A percentile compares a stretch with the other conserved stretches of the same genome.
These are phyloP conservation scores for Chionographis japonica DNA, from an alignment of 106 monocot species.

Conservation along the genomic window DNA sequence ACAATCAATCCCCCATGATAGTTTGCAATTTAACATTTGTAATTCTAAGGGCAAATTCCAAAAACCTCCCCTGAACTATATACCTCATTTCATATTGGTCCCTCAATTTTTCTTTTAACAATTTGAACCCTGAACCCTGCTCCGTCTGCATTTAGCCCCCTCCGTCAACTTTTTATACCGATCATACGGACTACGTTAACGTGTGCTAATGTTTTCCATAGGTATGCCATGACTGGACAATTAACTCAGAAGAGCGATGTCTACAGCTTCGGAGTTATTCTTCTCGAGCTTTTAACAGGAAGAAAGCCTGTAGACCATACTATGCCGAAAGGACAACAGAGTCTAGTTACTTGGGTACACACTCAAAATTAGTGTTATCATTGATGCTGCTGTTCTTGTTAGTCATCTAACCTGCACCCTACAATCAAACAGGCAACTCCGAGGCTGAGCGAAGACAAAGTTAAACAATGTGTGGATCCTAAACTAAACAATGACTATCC, in stretches of 20 bases:
- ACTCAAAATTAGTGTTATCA: background rate
- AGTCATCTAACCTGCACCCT: background rate
- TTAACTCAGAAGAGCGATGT: slow-evolving; percentile 64
- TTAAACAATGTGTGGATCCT: slow-evolving; percentile 69
- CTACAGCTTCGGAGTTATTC: slow-evolving; percentile 63
- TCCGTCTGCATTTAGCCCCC: no score
- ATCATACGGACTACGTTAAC: background rate
- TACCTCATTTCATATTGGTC: no score
- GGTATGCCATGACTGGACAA: slow-evolving; percentile 65
- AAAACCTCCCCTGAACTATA: no score
- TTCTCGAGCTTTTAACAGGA: slow-evolving; percentile 59
- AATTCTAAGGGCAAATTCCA: no score
- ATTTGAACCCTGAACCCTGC: no score
- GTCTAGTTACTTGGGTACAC: slow-evolving; percentile 63
- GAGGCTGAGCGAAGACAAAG: slow-evolving; percentile 64
- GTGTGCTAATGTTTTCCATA: slow-evolving; percentile 1
- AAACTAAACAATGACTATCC: slow-evolving; percentile 66
- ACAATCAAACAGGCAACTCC: slow-evolving; percentile 52
- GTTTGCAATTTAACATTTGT: no score
- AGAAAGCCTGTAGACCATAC: slow-evolving; percentile 72
- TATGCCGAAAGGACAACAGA: slow-evolving; percentile 71
- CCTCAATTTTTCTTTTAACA: no score
- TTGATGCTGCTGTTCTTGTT: background rate
- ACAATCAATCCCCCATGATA: no score
- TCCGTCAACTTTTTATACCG: background rate